Base-by-base conservation (phyloP, 2,329 filamentous ascomycete species). In the Fusarium solani-melongenae region DNA sequence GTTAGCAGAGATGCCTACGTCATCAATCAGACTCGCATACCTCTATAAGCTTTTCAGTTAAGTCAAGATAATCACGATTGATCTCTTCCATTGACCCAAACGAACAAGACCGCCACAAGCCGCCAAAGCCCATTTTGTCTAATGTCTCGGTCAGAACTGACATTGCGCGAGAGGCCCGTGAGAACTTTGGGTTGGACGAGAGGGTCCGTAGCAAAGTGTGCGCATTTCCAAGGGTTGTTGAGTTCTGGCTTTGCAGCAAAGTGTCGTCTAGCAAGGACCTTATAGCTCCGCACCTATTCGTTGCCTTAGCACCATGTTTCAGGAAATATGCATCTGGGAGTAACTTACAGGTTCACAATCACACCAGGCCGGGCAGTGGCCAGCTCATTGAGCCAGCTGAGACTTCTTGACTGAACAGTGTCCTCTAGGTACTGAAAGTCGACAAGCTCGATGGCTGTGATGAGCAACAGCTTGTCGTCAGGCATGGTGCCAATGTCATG, bases 381-480 rank as follows among this genome's bases (percentile, higher is more conserved):
- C 31, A 93, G 80, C 58, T 87, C 84, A 60, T 88, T 89, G 38
- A 93, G 84, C 89, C 91, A 92, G 17, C 83, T 78, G 4, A 93
- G 81, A 17, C 85, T 88, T 15, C 89, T 85, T 49, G 88, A 87
- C 78, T 93, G 91, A 20, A 91, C 85, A 2, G 84, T 83, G 64
- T 92, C 90, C 66, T 93, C 91, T 9, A 92, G 82, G 66, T 88
- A 88, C 64, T 89, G 87, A 76, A 93, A 93, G 77, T 93, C 91
- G 11, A 93, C 88, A 46, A 93, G 83, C 76, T 89, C 87, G 64
- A 93, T 90, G 1, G 89, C 89, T 4, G 89, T 89, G 69, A 89
- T 90, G 7, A 93, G 84, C 17, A 93, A 81, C 14, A 93, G 78
- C 67, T 92, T 89, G 72, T 89, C 88, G 70, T 93, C 90, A 62